phyloP scores from a whole-genome alignment of 768 basidiomycete genomes.

The Obba rivulosa region DNA sequence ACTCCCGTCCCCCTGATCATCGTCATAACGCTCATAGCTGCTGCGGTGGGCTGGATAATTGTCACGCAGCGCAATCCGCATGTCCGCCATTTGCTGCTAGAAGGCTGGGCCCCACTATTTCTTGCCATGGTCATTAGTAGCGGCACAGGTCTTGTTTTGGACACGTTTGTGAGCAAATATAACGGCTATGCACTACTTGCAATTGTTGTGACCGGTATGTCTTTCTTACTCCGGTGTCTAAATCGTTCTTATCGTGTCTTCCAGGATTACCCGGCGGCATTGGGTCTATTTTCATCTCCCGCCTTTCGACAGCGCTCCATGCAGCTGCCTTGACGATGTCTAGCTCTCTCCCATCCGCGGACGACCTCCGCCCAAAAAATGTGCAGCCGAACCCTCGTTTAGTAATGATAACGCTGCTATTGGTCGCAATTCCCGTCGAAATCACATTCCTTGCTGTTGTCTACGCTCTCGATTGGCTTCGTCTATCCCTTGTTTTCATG shows the following conservation, averaged over 20 bases:
- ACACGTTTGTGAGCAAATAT: slow-evolving; percentile 82
- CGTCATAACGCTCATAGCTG: slow-evolving; percentile 42
- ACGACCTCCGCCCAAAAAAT: neutral
- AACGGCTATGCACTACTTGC: slow-evolving; percentile 85
- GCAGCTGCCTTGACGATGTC: slow-evolving; percentile 35
- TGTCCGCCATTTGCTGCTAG: slow-evolving; percentile 65
- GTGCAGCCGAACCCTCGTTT: slow-evolving; percentile 36
- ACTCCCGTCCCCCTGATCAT: slow-evolving; percentile 60
- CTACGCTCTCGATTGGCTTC: slow-evolving; percentile 69
- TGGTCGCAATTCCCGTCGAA: slow-evolving; percentile 78
- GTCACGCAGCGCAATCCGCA: slow-evolving; percentile 61
- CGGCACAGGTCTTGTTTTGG: slow-evolving; percentile 87
- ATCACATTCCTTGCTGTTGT: slow-evolving; percentile 68
- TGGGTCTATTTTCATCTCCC: slow-evolving; percentile 86
- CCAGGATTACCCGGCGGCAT: slow-evolving; percentile 82
- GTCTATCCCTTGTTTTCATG: slow-evolving; percentile 65
- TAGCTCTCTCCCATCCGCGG: slow-evolving; percentile 13
- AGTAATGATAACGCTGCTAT: slow-evolving; percentile 63
- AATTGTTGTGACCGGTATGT: slow-evolving; percentile 79
- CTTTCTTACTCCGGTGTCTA: neutral
- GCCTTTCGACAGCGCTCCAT: slow-evolving; percentile 87
- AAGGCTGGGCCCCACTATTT: slow-evolving; percentile 90
- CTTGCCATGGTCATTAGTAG: slow-evolving; percentile 87
- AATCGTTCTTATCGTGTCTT: neutral
- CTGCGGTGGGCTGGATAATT: slow-evolving; percentile 43